Conservation (phyloP, 305 asterid species). For the Rubia tinctorum region DNA sequence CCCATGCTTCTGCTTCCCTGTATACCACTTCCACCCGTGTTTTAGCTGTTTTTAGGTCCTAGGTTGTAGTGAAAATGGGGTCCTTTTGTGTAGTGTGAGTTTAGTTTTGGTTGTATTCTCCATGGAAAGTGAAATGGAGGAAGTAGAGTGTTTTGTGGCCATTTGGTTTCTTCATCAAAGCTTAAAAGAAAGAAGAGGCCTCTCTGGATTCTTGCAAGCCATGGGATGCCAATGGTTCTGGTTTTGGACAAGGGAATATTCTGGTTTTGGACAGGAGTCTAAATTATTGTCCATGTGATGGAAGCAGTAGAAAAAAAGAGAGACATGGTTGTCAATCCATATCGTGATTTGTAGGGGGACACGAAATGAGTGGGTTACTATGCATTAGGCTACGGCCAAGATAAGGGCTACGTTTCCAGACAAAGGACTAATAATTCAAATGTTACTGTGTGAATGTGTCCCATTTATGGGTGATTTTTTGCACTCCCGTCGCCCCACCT, state of each 20-base stretch:
- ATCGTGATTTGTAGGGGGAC: neutral
- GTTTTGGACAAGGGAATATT: too few species aligned
- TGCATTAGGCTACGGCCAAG: too few species aligned
- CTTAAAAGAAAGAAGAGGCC: too few species aligned
- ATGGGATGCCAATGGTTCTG: too few species aligned
- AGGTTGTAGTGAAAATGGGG: constrained; percentile 33
- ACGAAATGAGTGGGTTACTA: neutral
- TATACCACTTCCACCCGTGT: constrained; percentile 11
- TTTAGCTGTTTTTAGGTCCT: constrained; percentile 21
- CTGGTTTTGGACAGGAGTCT: too few species aligned
- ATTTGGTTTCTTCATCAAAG: constrained; percentile 38
- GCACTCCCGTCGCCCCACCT: too few species aligned
- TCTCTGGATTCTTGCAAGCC: too few species aligned
- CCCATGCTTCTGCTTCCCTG: neutral
- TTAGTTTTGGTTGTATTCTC: constrained; percentile 41
- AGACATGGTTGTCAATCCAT: too few species aligned
- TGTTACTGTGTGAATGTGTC: neutral
- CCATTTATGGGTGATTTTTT: neutral
- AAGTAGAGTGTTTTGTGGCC: constrained; percentile 24
- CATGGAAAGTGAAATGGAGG: constrained; percentile 32
- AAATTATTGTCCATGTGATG: too few species aligned
- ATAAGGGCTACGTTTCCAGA: neutral
- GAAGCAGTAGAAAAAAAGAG: too few species aligned
- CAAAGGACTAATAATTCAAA: neutral
- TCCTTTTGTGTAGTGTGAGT: constrained; percentile 27